Evolutionary conservation across 495 filamentous ascomycete genomes (phyloP), one percentile per base, ranked within the genome.

Genomic region (Penicillium atrosanguineum): DNA sequence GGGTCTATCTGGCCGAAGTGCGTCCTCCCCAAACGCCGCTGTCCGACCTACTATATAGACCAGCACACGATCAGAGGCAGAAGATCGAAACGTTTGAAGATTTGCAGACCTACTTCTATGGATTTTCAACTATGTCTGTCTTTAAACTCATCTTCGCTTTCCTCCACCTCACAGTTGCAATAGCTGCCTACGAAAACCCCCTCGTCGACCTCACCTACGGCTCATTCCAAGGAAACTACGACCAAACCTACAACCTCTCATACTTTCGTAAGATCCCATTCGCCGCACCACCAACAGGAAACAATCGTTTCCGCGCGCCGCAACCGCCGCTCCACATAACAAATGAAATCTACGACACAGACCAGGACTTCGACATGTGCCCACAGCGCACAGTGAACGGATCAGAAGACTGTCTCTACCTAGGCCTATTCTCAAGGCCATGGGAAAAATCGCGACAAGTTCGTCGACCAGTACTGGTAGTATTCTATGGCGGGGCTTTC

Each of bases 401-500:
- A 2, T 76, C 75, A 14, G 83, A 86, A 64, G 83, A 86, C 56
- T 85, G 83, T 61, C 65, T 85, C 4, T 86, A 84, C 48, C 69
- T 87, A 3, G 78, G 76, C 9, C 63, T 86, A 0, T 85, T 83
- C 63, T 77, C 80, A 3, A 75, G 81, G 1, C 82, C 82, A 7
- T 85, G 81, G 81, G 44, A 52, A 44, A 51, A 57, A 7, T 39
- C 48, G 2, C 57, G 62, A 12, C 53, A 69, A 44, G 49, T 66
- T 16, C 74, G 67, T 28, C 69, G 81, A 15, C 84, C 83, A 0
- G 83, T 87, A 0, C 65, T 85, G 2, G 76, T 84, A 4, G 76
- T 75, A 21, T 86, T 84, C 55, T 84, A 83, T 56, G 83, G 83
- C 18, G 84, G 84, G 1, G 83, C 69, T 0, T 87, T 83, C 62